Percentiles rank a stretch among this genome's conserved stretches.
Conservation (phyloP, 2,329 filamentous ascomycete species). For the Botrytis hyacinthi region DNA sequence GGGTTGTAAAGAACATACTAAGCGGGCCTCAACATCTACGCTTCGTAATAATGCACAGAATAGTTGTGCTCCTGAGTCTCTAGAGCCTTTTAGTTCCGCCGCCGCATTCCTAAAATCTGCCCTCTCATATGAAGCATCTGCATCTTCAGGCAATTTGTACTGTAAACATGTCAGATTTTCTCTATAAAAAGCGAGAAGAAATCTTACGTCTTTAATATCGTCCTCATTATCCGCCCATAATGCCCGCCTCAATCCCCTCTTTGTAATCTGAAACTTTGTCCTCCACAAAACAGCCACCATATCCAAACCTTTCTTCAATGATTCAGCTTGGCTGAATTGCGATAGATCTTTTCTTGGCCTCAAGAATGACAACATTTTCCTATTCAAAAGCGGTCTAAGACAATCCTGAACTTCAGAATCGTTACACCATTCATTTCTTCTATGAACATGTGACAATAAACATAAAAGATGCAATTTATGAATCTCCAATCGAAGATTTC, state of each 20-base stretch:
- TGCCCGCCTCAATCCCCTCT: conserved; percentile 66
- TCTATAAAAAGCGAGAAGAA: neutral
- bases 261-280: conserved; percentile 67
- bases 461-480: conserved; percentile 87
- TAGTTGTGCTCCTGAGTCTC: conserved; percentile 85
- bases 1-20: conserved; percentile 88
- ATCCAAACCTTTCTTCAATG: conserved; percentile 75
- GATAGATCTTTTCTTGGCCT: conserved; percentile 65
- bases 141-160: conserved; percentile 33
- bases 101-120: conserved; percentile 71
- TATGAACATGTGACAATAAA: conserved; percentile 72
- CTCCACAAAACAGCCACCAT: conserved; percentile 66
- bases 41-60: conserved; percentile 84
- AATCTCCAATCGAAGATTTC: conserved; percentile 62
- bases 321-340: conserved; percentile 74
- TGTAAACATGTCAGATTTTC: conserved; percentile 25
- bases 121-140: conserved; percentile 67
- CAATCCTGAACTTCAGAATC: conserved; percentile 63
- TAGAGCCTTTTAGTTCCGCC: conserved; percentile 69
- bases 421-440: conserved; percentile 88
- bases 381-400: conserved; percentile 63
- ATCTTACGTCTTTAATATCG: conserved; percentile 55
- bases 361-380: conserved; percentile 64
- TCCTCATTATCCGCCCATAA: conserved; percentile 72
- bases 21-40: conserved; percentile 75